These are phyloP conservation scores for Yamadazyma songkhlaensis DNA, from an alignment of 1,139 yeast species.

Conservation along the genomic window DNA sequence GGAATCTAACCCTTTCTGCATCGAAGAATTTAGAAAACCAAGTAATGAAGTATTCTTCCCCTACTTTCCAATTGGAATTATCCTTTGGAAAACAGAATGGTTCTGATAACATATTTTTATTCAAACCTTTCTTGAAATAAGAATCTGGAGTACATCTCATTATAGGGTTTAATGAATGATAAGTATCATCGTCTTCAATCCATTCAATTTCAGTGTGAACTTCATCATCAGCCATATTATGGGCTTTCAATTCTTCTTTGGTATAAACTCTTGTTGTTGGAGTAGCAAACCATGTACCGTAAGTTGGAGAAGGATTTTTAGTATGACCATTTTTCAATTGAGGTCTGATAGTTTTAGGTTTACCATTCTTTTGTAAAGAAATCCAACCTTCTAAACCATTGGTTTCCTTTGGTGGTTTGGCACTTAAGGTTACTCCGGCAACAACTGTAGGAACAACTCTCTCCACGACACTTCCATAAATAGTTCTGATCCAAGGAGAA, in stretches of 20 bases:
- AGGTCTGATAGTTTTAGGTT: slow-evolving; percentile 78
- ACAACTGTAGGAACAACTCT: slow-evolving; percentile 79
- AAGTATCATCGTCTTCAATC: slow-evolving; percentile 66
- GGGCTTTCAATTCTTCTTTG: slow-evolving; percentile 65
- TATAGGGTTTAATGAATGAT: slow-evolving; percentile 69
- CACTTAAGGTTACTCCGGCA: slow-evolving; percentile 77
- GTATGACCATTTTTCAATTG: slow-evolving; percentile 68
- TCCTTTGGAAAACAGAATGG: slow-evolving; percentile 86
- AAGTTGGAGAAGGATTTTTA: slow-evolving; percentile 65
- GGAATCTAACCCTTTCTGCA: slow-evolving; percentile 58
- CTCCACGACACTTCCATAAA: slow-evolving; percentile 53
- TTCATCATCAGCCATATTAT: slow-evolving; percentile 63
- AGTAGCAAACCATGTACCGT: slow-evolving; percentile 73
- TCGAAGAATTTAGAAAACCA: slow-evolving; percentile 72
- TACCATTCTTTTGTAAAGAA: slow-evolving; percentile 69
- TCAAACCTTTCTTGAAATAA: slow-evolving; percentile 63
- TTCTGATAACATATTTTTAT: slow-evolving; percentile 53
- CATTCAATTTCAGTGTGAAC: slow-evolving; percentile 51
- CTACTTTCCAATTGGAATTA: slow-evolving; percentile 51
- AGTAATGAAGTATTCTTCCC: slow-evolving; percentile 66
- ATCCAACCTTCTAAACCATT: slow-evolving; percentile 82
- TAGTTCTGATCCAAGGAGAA: slow-evolving; percentile 74
- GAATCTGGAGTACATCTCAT: slow-evolving; percentile 82
- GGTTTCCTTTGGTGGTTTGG: slow-evolving; percentile 65
- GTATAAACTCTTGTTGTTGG: slow-evolving; percentile 55